Conservation (phyloP, 2,329 filamentous ascomycete species). For the Paecilomyces fulvus region DNA sequence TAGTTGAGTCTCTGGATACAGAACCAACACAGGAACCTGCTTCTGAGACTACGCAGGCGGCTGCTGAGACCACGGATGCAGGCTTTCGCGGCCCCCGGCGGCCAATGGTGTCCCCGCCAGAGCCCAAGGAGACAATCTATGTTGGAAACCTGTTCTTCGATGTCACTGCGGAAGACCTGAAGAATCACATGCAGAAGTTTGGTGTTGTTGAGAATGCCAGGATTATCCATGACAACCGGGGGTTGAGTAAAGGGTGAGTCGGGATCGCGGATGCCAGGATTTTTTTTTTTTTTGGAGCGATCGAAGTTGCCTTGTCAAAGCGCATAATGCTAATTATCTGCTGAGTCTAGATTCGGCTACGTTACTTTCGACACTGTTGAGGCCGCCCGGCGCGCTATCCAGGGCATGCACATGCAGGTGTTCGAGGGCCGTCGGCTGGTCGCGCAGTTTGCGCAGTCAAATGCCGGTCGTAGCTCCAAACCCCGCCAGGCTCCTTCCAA, state of each 20-base stretch:
- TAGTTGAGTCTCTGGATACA: slow-evolving; percentile 8
- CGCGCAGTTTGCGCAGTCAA: slow-evolving; percentile 49
- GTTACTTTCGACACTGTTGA: slow-evolving; percentile 50
- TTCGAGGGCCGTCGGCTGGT: slow-evolving; percentile 57
- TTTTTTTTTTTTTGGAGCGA: neutral
- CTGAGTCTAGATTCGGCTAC: slow-evolving; percentile 52
- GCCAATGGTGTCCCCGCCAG: slow-evolving; percentile 3
- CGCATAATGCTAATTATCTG: slow-evolving; percentile 5
- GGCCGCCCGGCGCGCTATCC: slow-evolving; percentile 48
- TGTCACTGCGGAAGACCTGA: slow-evolving; percentile 52
- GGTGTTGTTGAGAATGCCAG: slow-evolving; percentile 45
- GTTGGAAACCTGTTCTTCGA: slow-evolving; percentile 65
- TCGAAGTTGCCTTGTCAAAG: neutral
- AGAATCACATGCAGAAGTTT: slow-evolving; percentile 51
- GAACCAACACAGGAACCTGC: slow-evolving; percentile 11
- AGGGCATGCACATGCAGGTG: slow-evolving; percentile 50
- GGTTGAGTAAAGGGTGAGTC: slow-evolving; percentile 60
- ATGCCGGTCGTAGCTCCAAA: slow-evolving; percentile 5
- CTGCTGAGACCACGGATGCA: neutral
- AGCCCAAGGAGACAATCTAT: slow-evolving; percentile 47
- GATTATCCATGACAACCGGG: slow-evolving; percentile 53
- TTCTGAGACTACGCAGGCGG: slow-evolving; percentile 3
- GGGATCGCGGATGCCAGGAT: neutral
- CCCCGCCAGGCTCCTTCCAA: slow-evolving; percentile 45
- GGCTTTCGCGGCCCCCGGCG: slow-evolving; percentile 5